Base-by-base conservation (phyloP, 768 basidiomycete genomes). In the Termitomyces sp. region DNA sequence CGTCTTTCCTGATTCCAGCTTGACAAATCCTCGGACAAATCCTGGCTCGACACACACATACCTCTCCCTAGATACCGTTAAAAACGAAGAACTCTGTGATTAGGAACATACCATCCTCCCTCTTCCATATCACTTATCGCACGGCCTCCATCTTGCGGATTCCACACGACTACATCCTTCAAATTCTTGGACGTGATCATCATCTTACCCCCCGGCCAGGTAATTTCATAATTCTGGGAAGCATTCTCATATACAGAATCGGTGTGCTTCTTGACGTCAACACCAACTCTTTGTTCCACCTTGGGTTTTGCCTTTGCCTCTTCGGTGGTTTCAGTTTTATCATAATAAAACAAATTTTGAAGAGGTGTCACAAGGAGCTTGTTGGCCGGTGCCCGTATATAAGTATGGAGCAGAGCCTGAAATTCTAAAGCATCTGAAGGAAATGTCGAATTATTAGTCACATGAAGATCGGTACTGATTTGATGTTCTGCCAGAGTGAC, bases 31-130 rank as follows among this genome's bases (percentile, higher is more conserved):
- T 45, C 82, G 74, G 4, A 92, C 94, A 69, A 80, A 79, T 20
- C 94, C 94, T 14, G 96, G 95, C 72, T 98, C 96, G 56, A 97
- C 85, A 64, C 96, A 98, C 43, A 97, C 80, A 68, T 85, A 98
- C 38, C 72, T 80, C 59, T 92, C 86, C 93, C 92, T 90, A 58
- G 1, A 0, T 18, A 32, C 16, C 4, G 48, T 60, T 13, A 56
- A 24, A 40, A n/a, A 35, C 3, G 36, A 30, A 18, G 40, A 20
- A 20, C 16, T 30, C 16, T 32, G 22, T 6, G 12, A 7, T 14
- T 40, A 24, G 20, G 24, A 54, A 70, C 83, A 61, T 68, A 94
- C 92, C 92, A 95, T 69, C 95, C 96, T 0, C 81, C 80, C 6
- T 81, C 79, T 67, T 98, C 92, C 92, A 99, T 93, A 68, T 99